A percentile compares a stretch with the other conserved stretches of the same genome.
Evolutionary conservation across 176 grass and related monocot genomes (phyloP).

Genomic region (Luzula sylvatica): DNA sequence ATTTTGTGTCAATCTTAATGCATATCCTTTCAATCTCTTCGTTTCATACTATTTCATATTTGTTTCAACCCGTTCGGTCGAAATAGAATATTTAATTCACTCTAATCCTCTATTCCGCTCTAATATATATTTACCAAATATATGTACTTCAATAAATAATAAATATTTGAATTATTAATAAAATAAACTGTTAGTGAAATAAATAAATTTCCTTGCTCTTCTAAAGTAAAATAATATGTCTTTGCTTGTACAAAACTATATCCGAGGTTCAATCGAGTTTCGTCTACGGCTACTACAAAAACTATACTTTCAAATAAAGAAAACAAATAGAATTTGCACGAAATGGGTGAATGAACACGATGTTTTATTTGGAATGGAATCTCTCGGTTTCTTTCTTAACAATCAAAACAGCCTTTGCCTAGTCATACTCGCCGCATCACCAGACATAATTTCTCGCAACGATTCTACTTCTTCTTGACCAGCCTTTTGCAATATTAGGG

Average conservation of each 20-base stretch:
- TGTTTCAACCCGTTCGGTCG: too few species aligned
- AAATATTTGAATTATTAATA: too few species aligned
- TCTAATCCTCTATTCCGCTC: too few species aligned
- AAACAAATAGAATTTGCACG: conserved; percentile 17
- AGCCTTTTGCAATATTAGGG: conserved; percentile 45
- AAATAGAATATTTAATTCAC: too few species aligned
- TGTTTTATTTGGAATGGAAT: neutral
- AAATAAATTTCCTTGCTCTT: too few species aligned
- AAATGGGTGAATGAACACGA: conserved; percentile 27
- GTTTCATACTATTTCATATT: too few species aligned
- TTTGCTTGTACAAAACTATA: conserved; percentile 4
- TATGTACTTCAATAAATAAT: too few species aligned
- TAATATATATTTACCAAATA: too few species aligned
- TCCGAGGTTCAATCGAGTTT: conserved; percentile 31
- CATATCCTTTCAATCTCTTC: too few species aligned
- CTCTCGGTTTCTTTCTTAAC: conserved; percentile 28
- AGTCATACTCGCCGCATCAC: conserved; percentile 20
- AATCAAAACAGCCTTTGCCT: conserved; percentile 28
- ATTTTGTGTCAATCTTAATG: too few species aligned
- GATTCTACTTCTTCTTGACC: conserved; percentile 45
- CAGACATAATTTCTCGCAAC: conserved; percentile 40
- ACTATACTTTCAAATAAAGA: conserved; percentile 16
- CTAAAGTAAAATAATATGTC: neutral
- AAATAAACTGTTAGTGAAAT: too few species aligned
- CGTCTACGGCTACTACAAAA: neutral